Base-by-base conservation (phyloP, 202 grass and related monocot species). In the Saccharum hybrid region DNA sequence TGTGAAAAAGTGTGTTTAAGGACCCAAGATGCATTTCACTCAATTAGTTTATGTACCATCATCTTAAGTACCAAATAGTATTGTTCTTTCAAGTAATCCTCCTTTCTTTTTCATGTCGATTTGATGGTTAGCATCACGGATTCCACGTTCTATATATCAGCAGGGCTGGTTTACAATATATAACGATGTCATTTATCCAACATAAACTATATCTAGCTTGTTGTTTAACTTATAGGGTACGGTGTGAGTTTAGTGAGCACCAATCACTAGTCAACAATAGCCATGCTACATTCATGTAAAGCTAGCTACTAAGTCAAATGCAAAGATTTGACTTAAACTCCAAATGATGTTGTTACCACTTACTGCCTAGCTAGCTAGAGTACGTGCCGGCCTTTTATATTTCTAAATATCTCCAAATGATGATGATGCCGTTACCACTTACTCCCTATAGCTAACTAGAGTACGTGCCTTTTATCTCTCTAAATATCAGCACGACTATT, bases 401-500 rank as follows among this genome's bases (percentile, higher is more conserved):
- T 3, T 33, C 15, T 54, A 54, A 54, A 54, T 54, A 54, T 37
- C 28, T 34, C 31, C 56, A 75, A 37, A 60, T 23, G 8, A 57
- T 36, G 46, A 52, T 73, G 30, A 49, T 49, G 46, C 0, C 6
- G 30, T 36, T 54, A 38, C 64, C 46, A 69, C 49, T 26, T 31
- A 31, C 66, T 8, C 19, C 12, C 2, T 2, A 31, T 79, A 31
- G 37, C 59, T 30, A 62, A 5, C 1, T 68, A 43, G 48, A 45
- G 70, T 57, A 26, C 26, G 26, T 57, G 8, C 15, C 30, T 26
- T 37, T 48, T 71, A 48, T 6, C 0, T 19, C 38, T 51, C 9
- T 22, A 21, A 31, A 80, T 71, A 74, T 57, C 59, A 56, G 8
- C 84, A 74, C 7, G 33, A 80, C 16, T 34, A 73, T 68, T 67